A percentile compares a stretch with the other conserved stretches of the same genome.
These are phyloP conservation scores for Stemphylium beticola DNA, from an alignment of 2,329 filamentous ascomycete species.

Conservation along the genomic window DNA sequence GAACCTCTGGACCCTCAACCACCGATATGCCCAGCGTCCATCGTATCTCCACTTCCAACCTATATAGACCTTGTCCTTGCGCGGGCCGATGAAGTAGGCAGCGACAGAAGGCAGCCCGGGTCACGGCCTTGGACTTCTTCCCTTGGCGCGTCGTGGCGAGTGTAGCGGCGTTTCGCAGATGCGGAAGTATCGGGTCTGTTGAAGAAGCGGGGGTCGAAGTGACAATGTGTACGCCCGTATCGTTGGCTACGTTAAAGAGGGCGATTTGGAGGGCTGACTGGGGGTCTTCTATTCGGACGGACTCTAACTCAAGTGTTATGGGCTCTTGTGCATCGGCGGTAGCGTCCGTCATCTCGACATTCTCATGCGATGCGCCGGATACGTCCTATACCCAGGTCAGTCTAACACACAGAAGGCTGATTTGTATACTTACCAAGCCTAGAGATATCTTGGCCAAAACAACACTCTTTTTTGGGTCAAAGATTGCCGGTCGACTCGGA, in stretches of 20 bases:
- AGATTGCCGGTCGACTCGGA: conserved; percentile 1
- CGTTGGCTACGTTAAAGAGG: conserved; percentile 24
- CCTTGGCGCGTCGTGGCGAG: conserved; percentile 27
- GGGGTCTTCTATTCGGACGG: conserved; percentile 19
- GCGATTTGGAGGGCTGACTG: conserved; percentile 21
- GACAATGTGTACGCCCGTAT: conserved; percentile 23
- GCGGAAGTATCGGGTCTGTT: conserved; percentile 27
- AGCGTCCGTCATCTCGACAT: neutral
- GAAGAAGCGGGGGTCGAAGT: conserved; percentile 23
- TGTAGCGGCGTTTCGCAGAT: conserved; percentile 28
- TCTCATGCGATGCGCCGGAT: neutral
- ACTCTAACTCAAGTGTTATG: conserved; percentile 30
- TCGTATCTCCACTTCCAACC: conserved; percentile 36
- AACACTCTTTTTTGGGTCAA: conserved; percentile 30
- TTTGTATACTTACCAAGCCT: conserved; percentile 30
- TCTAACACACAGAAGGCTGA: neutral
- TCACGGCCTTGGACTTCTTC: conserved; percentile 21
- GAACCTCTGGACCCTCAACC: conserved; percentile 27
- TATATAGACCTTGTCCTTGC: conserved; percentile 8
- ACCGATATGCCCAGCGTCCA: conserved; percentile 38
- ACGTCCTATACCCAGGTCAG: conserved; percentile 15
- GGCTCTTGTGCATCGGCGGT: conserved; percentile 6
- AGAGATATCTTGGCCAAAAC: conserved; percentile 37
- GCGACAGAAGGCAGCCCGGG: conserved; percentile 35
- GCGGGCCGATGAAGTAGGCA: conserved; percentile 24